Evolutionary conservation across 768 basidiomycete species (phyloP), one percentile per base, ranked within the genome.

Genomic region (Russula lepida): DNA sequence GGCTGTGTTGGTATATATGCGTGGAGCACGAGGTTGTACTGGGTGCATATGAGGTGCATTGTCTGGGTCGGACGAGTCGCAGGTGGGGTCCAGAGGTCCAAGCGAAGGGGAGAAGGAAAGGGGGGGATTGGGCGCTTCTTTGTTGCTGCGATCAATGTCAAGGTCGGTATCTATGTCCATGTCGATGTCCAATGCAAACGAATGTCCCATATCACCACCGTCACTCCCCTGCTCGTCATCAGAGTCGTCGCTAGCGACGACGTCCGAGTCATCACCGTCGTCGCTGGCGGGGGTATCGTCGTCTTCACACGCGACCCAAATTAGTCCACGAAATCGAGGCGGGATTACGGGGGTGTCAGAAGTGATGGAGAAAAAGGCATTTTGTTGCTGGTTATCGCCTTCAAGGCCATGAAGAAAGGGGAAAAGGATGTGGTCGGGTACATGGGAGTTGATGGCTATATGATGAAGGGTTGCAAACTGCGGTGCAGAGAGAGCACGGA

Each of bases 331-430:
- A 67, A 69, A 71, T 39, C 53, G 55, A 25, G 70, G 68, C 12
- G 78, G 79, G 1, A 77, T 73, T 57, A 69, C 71, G 28, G 72
- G 68, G 56, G 62, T 59, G 56, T 58, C 27, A 58, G 63, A 44
- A 54, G 60, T 19, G 11, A 78, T 69, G 12, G 81, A 78, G 70
- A 95, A 95, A 78, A 94, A 94, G 23, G 80, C 77, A 68, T 88
- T 90, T 74, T 92, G 92, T 0, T 85, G 84, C 17, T 81, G 73
- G 69, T 92, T 91, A 60, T 85, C 79, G 64, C 89, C 86, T 68
- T 94, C 92, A 62, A 94, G 78, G 47, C 92, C 89, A 68, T 94
- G 92, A 17, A 92, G 75, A 74, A 93, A 95, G 0, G 92, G 92
- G 71, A 95, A 95, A 59, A 94, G 81, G 66, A 86, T 79, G 43